Conservation (phyloP, 1,139 yeast genomes). For the Yamadazyma taylorii region DNA sequence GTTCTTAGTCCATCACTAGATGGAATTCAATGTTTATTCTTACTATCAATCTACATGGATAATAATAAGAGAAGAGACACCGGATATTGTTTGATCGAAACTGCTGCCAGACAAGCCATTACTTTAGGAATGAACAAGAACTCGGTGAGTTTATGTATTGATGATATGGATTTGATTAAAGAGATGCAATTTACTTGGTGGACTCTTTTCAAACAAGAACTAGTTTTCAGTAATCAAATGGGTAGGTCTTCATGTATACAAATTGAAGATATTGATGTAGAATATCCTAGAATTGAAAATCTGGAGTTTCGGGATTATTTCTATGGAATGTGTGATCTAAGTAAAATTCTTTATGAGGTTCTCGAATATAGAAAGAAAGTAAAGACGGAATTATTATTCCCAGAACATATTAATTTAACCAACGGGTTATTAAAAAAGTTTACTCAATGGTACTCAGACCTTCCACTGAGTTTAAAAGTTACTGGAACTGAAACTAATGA, state of each 20-base stretch:
- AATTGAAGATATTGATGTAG: conserved; percentile 15
- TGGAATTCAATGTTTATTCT: conserved; percentile 40
- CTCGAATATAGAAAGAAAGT: conserved; percentile 5
- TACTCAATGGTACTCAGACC: conserved; percentile 5
- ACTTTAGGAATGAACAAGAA: conserved; percentile 45
- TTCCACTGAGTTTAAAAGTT: background rate
- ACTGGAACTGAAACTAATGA: background rate
- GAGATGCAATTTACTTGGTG: conserved; percentile 18
- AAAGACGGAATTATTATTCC: conserved; percentile 1
- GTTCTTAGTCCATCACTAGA: conserved; percentile 39
- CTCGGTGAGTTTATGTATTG: conserved; percentile 20
- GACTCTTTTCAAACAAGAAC: conserved; percentile 15
- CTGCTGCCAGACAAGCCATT: conserved; percentile 44
- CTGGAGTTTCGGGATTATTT: background rate
- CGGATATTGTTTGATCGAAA: conserved; percentile 40
- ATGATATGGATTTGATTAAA: conserved; percentile 7
- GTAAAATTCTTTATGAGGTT: conserved; percentile 6
- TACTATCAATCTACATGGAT: conserved; percentile 41
- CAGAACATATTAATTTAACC: conserved; percentile 4
- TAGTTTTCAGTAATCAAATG: conserved; percentile 12
- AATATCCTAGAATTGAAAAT: conserved; percentile 3
- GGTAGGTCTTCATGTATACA: conserved; percentile 17
- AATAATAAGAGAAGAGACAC: conserved; percentile 44
- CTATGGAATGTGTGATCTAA: conserved; percentile 4
- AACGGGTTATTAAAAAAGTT: conserved; percentile 4